Evolutionary conservation across 257 asterid genomes (phyloP), one percentile per base, ranked within the genome.

Genomic region (Eucommia ulmoides): DNA sequence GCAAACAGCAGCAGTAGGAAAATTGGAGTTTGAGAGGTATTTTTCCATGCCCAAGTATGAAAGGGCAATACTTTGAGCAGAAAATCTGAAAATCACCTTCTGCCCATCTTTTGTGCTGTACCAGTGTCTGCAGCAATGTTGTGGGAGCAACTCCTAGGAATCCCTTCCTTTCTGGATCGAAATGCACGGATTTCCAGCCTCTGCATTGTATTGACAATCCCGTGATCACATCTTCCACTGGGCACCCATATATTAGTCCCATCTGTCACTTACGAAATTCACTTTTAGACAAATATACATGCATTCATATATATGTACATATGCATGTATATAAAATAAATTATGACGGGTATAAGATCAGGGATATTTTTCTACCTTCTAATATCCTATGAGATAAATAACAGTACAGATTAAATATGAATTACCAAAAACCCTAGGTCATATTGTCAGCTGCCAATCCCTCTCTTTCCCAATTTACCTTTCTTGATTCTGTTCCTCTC

Each of bases 61-160:
- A 33, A 14, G 74, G 69, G 55, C 66, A 53, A 53, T 63, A 50
- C 47, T 59, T 47, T 2, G 74, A 58, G 18, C 53, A 15, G 10
- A 64, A 54, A 25, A 68, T 68, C 66, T 68, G 70, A 22, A 68
- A 45, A 10, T 63, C 33, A 9, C 74, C 74, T 25, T 60, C 51
- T 2, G 63, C 41, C 74, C 74, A 68, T 20, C 70, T 57, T 24
- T 26, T 54, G 8, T 58, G 74, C 38, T 68, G 74, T 10, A 68
- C 42, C 23, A 63, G 57, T 14, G 52, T 20, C 14, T 63, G 63
- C 33, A 53, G 19, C 16, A 68, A 56, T 0, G 74, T 53, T 7
- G 55, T 45, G 19, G 70, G 60, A 20, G 63, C 66, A 25, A 63
- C 50, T 24, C 74, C 74, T n/a, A 63, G 11, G 66, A 68, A 68